Conservation (phyloP, 2,329 filamentous ascomycete species). For the Trichoderma sp. region DNA sequence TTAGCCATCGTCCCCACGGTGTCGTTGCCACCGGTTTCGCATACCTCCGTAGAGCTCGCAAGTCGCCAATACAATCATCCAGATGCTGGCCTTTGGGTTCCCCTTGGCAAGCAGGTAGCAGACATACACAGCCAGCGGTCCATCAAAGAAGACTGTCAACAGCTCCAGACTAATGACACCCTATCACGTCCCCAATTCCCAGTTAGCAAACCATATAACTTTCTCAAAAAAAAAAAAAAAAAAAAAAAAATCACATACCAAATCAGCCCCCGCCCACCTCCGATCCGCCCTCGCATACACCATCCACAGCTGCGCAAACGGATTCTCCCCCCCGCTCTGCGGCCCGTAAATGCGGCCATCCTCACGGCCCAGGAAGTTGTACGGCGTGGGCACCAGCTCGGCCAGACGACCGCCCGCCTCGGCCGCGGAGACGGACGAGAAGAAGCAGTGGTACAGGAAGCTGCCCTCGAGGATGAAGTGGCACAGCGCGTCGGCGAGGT, state of each 20-base stretch:
- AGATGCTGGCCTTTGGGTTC: constrained; percentile 54
- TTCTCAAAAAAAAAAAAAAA: neutral
- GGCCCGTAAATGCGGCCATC: constrained; percentile 52
- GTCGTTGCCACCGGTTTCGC: constrained; percentile 15
- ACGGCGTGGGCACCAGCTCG: constrained; percentile 45
- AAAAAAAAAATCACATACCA: constrained; percentile 39
- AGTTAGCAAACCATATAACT: constrained; percentile 4
- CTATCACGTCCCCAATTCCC: constrained; percentile 27
- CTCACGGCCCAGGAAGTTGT: constrained; percentile 49
- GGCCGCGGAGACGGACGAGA: constrained; percentile 46
- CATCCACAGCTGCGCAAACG: constrained; percentile 63
- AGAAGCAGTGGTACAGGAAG: constrained; percentile 94
- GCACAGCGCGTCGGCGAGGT: constrained; percentile 86
- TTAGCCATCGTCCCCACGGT: neutral
- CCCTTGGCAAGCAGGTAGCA: constrained; percentile 58
- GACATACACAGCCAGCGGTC: constrained; percentile 56
- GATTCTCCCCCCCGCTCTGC: constrained; percentile 52
- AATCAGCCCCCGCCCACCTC: constrained; percentile 61
- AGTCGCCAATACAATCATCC: constrained; percentile 63
- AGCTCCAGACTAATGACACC: constrained; percentile 63
- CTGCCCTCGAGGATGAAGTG: constrained; percentile 89
- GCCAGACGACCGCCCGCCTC: constrained; percentile 32
- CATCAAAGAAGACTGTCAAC: constrained; percentile 61
- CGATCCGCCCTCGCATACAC: constrained; percentile 63
- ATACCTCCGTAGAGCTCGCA: constrained; percentile 63